Conservation (phyloP, 2,329 filamentous ascomycete genomes). For the Stromatinia cepivora region DNA sequence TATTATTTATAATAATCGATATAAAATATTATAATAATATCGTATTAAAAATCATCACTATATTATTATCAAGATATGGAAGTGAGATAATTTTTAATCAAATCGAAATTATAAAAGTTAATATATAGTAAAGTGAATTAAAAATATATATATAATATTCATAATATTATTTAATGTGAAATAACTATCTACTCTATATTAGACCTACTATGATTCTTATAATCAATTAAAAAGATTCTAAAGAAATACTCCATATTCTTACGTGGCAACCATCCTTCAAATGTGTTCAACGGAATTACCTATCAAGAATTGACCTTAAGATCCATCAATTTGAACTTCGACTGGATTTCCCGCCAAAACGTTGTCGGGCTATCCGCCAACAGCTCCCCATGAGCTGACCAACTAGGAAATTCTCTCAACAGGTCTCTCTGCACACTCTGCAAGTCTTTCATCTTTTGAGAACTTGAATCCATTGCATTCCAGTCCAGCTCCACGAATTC, state of each 20-base stretch:
- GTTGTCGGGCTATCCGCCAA: no score
- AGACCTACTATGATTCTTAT: background rate
- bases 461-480: conserved; percentile 18
- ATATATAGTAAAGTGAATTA: background rate
- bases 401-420: conserved; percentile 6
- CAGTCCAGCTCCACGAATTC: conserved; percentile 23
- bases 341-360: background rate
- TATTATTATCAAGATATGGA: no score
- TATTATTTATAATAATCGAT: no score
- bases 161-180: background rate
- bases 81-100: no score
- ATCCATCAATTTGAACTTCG: conserved; percentile 21
- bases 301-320: background rate
- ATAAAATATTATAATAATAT: no score
- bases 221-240: background rate
- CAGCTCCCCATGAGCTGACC: background rate
- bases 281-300: background rate
- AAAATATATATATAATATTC: background rate
- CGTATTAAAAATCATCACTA: no score
- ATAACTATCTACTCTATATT: background rate
- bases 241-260: background rate
- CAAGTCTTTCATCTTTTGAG: background rate
- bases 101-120: no score
- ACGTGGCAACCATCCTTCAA: no score
- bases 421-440: conserved; percentile 20